Percentiles rank a stretch among this genome's conserved stretches.
phyloP scores from a whole-genome alignment of 2,329 filamentous ascomycete genomes.

The Pyrenophora teres region DNA sequence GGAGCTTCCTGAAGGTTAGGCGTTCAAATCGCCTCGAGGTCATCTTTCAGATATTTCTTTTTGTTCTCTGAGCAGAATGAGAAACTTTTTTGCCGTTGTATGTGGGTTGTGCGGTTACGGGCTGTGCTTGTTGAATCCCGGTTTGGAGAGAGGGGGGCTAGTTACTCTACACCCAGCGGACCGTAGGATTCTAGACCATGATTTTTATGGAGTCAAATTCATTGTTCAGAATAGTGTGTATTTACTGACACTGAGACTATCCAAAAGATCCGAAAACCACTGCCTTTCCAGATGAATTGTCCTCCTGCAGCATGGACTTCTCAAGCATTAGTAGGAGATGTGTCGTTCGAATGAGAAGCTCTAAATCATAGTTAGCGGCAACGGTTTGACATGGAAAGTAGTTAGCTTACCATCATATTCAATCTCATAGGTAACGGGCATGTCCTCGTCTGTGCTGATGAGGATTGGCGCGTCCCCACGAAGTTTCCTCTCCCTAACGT shows the following conservation, averaged over 20 bases:
- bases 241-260: slow-evolving; percentile 10
- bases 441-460: slow-evolving; percentile 63
- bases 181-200: slow-evolving; percentile 1
- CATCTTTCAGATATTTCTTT: slow-evolving; percentile 18
- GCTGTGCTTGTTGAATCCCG: slow-evolving; percentile 5
- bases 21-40: slow-evolving; percentile 36
- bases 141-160: not conserved
- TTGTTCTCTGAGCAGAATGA: not conserved
- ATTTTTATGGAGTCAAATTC: not conserved
- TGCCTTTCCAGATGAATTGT: slow-evolving; percentile 66
- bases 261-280: slow-evolving; percentile 64
- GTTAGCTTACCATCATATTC: slow-evolving; percentile 68
- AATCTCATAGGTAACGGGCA: slow-evolving; percentile 70
- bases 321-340: slow-evolving; percentile 60
- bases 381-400: slow-evolving; percentile 19
- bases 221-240: slow-evolving; percentile 1
- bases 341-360: slow-evolving; percentile 40
- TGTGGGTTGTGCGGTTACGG: not conserved
- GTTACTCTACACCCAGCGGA: slow-evolving; percentile 1
- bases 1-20: slow-evolving; percentile 35
- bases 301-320: slow-evolving; percentile 64
- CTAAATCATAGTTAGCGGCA: slow-evolving; percentile 16
- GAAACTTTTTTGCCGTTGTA: not conserved
- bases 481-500: slow-evolving; percentile 60
- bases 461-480: slow-evolving; percentile 59